Evolutionary conservation across 129 eudicot species (phyloP).

Genomic region (Centrapalus pauciflorus): DNA sequence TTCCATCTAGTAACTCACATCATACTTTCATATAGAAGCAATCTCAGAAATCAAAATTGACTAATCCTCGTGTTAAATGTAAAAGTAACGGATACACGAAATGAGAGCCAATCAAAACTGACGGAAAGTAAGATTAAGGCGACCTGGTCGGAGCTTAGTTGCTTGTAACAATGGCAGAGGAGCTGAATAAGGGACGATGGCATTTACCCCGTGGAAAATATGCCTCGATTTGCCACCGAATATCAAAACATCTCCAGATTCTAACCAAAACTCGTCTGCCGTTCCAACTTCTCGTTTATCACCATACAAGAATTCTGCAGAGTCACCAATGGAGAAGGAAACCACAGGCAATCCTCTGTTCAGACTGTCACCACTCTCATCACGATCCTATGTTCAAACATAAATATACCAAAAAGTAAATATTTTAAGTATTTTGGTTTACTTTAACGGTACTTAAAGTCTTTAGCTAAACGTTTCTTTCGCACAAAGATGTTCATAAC

Average conservation of each 20-base stretch:
- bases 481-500: not conserved
- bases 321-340: conserved; percentile 49
- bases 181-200: conserved; percentile 25
- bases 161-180: conserved; percentile 29
- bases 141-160: conserved; percentile 29
- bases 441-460: not conserved
- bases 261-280: conserved; percentile 32
- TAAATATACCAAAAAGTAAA: not conserved
- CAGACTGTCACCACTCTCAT: conserved; percentile 43
- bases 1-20: too few relatives aligned
- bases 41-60: too few relatives aligned
- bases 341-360: conserved; percentile 31
- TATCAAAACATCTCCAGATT: conserved; percentile 57
- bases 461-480: not conserved
- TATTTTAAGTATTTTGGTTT: not conserved
- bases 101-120: conserved; percentile 37
- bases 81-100: too few relatives aligned
- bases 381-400: conserved; percentile 35
- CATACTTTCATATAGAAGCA: too few relatives aligned
- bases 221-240: conserved; percentile 58
- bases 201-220: conserved; percentile 45
- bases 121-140: conserved; percentile 52
- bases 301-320: conserved; percentile 53
- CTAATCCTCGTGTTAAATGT: too few relatives aligned
- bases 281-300: conserved; percentile 26